phyloP scores from a whole-genome alignment of 2,329 filamentous ascomycete genomes.

The Ilyonectria destructans region DNA sequence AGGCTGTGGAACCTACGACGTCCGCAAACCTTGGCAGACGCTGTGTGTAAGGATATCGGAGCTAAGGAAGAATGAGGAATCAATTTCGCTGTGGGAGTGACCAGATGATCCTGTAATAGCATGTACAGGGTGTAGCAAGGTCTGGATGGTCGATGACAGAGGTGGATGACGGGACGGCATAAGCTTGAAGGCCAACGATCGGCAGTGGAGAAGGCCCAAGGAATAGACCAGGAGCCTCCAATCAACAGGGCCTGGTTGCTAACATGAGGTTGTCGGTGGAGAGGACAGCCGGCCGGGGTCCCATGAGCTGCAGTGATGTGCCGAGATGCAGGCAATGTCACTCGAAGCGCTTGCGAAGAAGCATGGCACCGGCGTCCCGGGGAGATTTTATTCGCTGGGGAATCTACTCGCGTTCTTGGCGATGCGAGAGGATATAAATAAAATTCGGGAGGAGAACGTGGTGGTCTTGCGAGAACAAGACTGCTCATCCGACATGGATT shows the following conservation, averaged over 20 bases:
- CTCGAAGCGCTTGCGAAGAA: constrained; percentile 27
- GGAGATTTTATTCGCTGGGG: constrained; percentile 19
- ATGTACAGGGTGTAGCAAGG: background rate
- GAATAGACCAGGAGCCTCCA: constrained; percentile 29
- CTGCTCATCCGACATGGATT: background rate
- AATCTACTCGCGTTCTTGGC: constrained; percentile 16
- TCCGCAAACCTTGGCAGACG: constrained; percentile 20
- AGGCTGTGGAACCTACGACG: constrained; percentile 29
- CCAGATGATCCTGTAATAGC: background rate
- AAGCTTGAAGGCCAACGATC: constrained; percentile 33
- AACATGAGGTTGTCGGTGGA: constrained; percentile 35
- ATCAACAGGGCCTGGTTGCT: constrained; percentile 36
- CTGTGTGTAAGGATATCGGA: constrained; percentile 7
- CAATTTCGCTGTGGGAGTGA: constrained; percentile 13
- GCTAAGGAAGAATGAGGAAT: constrained; percentile 22
- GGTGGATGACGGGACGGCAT: constrained; percentile 12
- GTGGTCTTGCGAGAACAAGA: background rate
- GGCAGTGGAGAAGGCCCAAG: constrained; percentile 16
- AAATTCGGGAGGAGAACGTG: background rate
- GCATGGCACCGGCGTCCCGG: constrained; percentile 4
- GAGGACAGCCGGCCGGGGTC: constrained; percentile 17
- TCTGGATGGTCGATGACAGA: background rate
- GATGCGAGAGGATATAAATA: constrained; percentile 20
- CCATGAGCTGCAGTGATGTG: constrained; percentile 27
- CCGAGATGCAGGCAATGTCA: constrained; percentile 36